Base-by-base conservation (phyloP, 1,139 yeast species). In the Hyphopichia wangnamkhiaoensis region DNA sequence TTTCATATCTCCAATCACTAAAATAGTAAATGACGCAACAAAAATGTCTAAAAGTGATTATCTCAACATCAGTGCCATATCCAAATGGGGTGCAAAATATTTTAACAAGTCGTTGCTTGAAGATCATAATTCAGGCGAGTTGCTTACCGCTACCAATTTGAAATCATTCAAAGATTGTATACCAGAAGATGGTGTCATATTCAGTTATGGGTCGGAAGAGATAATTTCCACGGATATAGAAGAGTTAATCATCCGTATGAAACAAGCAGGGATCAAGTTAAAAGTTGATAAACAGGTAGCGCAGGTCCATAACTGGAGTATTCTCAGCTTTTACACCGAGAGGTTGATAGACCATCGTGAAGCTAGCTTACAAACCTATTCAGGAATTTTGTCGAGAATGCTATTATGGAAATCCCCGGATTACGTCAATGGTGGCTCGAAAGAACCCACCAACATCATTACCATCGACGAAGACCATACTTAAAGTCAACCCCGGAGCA, bases 1-100 rank as follows among this genome's bases (percentile, higher is more conserved):
- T 7, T 27, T 44, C 5, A 32, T 44, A 5, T 46, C 49, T 4
- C 49, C 49, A 29, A 36, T 45, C 2, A 37, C 43, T 12, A 38
- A 43, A 15, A n/a, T 38, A 15, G 13, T 14, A 25, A n/a, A 14
- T 25, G 10, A 21, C 9, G 10, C 10, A 10, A 21, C 1, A 83
- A 82, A 52, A 85, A 84, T 57, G 88, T 84, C 12, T n/a, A 75
- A 80, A 38, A 79, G 82, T 49, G 84, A 82, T 56, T 79, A 74
- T 51, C 62, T 85, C 37, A 87, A 81, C 49, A 59, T 84, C 59
- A 82, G 77, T 5, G 20, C 21, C 5, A 23, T 33, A 9, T 9
- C 24, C 6, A 16, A 16, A 7, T 33, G 41, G 41, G 29, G 14
- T 7, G 15, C 30, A 13, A 21, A 26, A 2, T 37, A 33, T 26